Percentiles rank a stretch among this genome's conserved stretches.
Conservation (phyloP, 805 yeast genomes). For the Candida succiphila region DNA sequence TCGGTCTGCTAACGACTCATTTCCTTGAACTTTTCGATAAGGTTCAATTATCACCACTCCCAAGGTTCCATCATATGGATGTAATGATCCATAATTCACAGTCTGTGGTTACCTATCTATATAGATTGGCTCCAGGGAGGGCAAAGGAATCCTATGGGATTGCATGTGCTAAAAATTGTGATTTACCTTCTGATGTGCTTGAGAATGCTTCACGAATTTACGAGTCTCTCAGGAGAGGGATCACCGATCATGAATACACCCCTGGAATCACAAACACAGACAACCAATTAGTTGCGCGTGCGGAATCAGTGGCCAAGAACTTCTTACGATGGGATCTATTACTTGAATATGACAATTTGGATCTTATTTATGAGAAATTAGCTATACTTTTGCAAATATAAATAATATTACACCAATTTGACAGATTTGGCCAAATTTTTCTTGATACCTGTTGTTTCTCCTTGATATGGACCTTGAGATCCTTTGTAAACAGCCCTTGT, state of each 20-base stretch:
- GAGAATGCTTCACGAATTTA: conserved; percentile 22
- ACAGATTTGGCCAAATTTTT: conserved; percentile 86
- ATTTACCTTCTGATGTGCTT: conserved; percentile 21
- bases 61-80: conserved; percentile 24
- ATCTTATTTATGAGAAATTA: too few species aligned
- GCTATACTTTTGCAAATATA: neutral
- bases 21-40: conserved; percentile 29
- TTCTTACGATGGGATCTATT: conserved; percentile 21
- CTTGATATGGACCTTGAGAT: conserved; percentile 73
- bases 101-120: conserved; percentile 22
- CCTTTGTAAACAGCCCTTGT: conserved; percentile 81
- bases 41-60: conserved; percentile 4
- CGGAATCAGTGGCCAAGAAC: conserved; percentile 8
- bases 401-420: conserved; percentile 40
- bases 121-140: conserved; percentile 21
- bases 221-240: conserved; percentile 7
- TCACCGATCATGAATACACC: conserved; percentile 5
- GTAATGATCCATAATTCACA: neutral
- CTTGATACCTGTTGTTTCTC: conserved; percentile 96
- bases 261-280: neutral
- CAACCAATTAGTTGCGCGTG: conserved; percentile 2
- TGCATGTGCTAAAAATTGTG: conserved; percentile 30
- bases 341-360: too few species aligned
- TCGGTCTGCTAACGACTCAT: conserved; percentile 30
- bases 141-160: conserved; percentile 26